phyloP scores from a whole-genome alignment of 805 yeast species.

The Kazachstania martiniae region DNA sequence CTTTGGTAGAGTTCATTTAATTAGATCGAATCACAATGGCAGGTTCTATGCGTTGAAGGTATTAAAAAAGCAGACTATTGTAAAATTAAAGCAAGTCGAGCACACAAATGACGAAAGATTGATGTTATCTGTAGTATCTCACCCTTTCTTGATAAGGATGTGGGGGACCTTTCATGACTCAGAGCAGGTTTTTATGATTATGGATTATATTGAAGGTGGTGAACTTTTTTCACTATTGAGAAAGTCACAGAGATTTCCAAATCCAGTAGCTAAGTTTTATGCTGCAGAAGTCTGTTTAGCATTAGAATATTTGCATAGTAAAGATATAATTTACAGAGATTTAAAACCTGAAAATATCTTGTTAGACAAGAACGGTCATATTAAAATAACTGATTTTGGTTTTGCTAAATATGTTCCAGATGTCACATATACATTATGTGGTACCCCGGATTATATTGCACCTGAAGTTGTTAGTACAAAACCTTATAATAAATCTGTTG shows the following conservation, averaged over 20 bases:
- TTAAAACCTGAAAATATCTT: conserved; percentile 87
- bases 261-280: conserved; percentile 89
- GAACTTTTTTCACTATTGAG: conserved; percentile 76
- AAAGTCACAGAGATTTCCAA: conserved; percentile 86
- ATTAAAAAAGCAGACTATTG: conserved; percentile 76
- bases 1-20: conserved; percentile 86
- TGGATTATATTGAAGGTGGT: conserved; percentile 95
- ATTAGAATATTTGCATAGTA: conserved; percentile 74
- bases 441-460: conserved; percentile 92
- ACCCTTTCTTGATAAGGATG: conserved; percentile 82
- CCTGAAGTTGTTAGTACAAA: conserved; percentile 91
- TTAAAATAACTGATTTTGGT: conserved; percentile 90
- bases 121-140: conserved; percentile 74
- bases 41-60: conserved; percentile 86
- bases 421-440: conserved; percentile 86
- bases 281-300: conserved; percentile 85
- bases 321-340: conserved; percentile 82
- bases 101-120: conserved; percentile 91
- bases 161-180: conserved; percentile 95
- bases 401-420: conserved; percentile 87
- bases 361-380: conserved; percentile 79
- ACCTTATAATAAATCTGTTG: conserved; percentile 88
- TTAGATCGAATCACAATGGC: conserved; percentile 76
- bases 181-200: conserved; percentile 74
- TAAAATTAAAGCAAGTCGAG: conserved; percentile 86